A percentile compares a stretch with the other conserved stretches of the same genome.
Evolutionary conservation across 441 rosid genomes (phyloP).

Genomic region (Brassica balearica): DNA sequence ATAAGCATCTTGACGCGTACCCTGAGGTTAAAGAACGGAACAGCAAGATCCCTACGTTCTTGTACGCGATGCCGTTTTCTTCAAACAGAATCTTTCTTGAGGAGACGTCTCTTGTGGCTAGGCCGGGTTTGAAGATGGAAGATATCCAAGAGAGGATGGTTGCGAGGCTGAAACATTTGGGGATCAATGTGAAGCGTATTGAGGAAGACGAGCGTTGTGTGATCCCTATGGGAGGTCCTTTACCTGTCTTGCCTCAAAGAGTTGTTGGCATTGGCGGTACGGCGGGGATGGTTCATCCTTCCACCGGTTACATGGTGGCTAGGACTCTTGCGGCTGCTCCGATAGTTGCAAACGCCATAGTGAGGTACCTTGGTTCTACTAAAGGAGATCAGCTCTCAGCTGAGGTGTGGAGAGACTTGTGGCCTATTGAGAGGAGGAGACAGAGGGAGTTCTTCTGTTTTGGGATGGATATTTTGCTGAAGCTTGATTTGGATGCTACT

Average conservation of each 20-base stretch:
- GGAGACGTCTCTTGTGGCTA: slow-evolving; percentile 93
- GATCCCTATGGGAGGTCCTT: slow-evolving; percentile 98
- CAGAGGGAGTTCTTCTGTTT: slow-evolving; percentile 99
- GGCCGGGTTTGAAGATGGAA: slow-evolving; percentile 78
- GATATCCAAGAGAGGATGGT: slow-evolving; percentile 96
- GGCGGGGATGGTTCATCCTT: slow-evolving; percentile 98
- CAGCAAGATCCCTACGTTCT: slow-evolving; percentile 78
- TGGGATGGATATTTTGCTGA: slow-evolving; percentile 92
- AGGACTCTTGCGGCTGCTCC: slow-evolving; percentile 98
- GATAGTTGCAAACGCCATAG: slow-evolving; percentile 78
- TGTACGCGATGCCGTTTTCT: slow-evolving; percentile 95
- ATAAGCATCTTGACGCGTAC: slow-evolving; percentile 63
- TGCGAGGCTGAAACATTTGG: slow-evolving; percentile 84
- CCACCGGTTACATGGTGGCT: slow-evolving; percentile 99
- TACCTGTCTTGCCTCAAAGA: slow-evolving; percentile 92
- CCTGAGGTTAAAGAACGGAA: slow-evolving; percentile 63
- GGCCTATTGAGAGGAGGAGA: slow-evolving; percentile 92
- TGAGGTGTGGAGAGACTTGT: slow-evolving; percentile 87
- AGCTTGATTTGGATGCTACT: slow-evolving; percentile 79
- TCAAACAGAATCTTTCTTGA: slow-evolving; percentile 78
- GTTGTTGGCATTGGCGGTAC: slow-evolving; percentile 96
- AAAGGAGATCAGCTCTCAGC: slow-evolving; percentile 68
- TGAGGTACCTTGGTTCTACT: slow-evolving; percentile 63
- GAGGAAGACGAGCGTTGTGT: slow-evolving; percentile 94
- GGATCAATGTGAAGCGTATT: slow-evolving; percentile 80